Base-by-base conservation (phyloP, 73 alveolate species). In the Paraurostyla sp. region DNA sequence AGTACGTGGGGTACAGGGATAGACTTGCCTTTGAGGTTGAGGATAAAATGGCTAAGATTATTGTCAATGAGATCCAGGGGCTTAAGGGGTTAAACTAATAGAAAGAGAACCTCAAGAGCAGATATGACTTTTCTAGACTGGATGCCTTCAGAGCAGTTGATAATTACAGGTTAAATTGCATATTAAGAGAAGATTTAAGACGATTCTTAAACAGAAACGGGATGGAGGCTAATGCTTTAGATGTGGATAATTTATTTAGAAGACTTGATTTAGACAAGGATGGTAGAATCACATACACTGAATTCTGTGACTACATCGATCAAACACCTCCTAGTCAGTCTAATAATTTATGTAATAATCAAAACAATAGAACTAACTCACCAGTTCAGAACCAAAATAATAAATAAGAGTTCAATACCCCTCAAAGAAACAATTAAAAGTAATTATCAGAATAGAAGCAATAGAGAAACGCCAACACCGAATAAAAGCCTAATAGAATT, bases 221-320 rank as follows among this genome's bases (percentile, higher is more conserved):
- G 13, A 41, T 38, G 16, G 15, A 7, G 9, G 60, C 80, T 0
- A 36, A 43, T 63, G 75, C 68, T 25, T 60, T 82, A 15, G 95
- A 89, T 33, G 80, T 68, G 33, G 95, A 89, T 50, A 69, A 90
- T 7, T 18, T 89, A 15, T 71, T 89, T 46, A 60, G 91, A 36
- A 81, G 95, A 82, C 56, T 59, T 30, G 96, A 91, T 30, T 38
- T 57, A 0, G 90, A 91, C 54, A 59, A 49, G 7, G 90, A 91
- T 60, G 91, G 92, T 42, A 29, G 85, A n/a, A 76, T 91, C 18
- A 56, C 91, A 32, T 90, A 83, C 84, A n/a, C 86, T 25, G 95
- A 90, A 41, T 90, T 90, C 92, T 81, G 58, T 36, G 83, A 81
- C 38, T 69, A 43, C 58, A 6, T 65, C 25, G 82, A 65, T n/a